These are phyloP conservation scores for Escovopsis weberi DNA, from an alignment of 2,329 filamentous ascomycete species.

Conservation along the genomic window DNA sequence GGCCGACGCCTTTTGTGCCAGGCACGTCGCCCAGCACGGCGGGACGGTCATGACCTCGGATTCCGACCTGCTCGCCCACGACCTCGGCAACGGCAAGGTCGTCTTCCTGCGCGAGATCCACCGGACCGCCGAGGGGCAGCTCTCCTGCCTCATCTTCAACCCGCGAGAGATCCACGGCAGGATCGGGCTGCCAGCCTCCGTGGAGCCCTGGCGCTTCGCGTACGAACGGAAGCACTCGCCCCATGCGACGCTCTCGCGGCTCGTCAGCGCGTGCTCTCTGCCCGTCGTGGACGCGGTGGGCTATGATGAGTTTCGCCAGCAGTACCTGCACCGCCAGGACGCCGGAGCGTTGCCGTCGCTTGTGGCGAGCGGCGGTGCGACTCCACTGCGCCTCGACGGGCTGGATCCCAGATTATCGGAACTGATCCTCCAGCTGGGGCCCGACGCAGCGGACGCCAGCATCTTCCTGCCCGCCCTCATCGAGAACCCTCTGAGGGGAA, in stretches of 20 bases:
- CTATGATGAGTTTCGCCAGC: conserved; percentile 17
- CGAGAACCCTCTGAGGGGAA: conserved; percentile 39
- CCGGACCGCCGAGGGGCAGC: conserved; percentile 10
- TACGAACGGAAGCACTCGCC: conserved; percentile 19
- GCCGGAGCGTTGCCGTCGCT: conserved; percentile 7
- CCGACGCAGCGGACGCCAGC: conserved; percentile 14
- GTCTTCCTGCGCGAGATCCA: conserved; percentile 55
- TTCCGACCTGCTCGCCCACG: conserved; percentile 68
- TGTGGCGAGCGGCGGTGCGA: background rate
- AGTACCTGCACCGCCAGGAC: conserved; percentile 16
- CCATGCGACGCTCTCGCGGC: conserved; percentile 15
- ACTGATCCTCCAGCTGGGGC: conserved; percentile 18
- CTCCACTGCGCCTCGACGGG: conserved; percentile 6
- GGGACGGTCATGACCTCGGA: conserved; percentile 64
- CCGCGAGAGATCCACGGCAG: conserved; percentile 24
- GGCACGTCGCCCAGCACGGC: conserved; percentile 37
- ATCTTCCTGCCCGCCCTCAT: conserved; percentile 53
- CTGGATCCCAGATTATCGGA: conserved; percentile 27
- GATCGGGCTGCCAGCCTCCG: conserved; percentile 23
- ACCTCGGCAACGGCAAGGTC: conserved; percentile 51
- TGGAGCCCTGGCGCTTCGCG: conserved; percentile 18
- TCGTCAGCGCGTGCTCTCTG: conserved; percentile 14
- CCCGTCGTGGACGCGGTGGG: conserved; percentile 8
- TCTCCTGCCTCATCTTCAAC: conserved; percentile 16
- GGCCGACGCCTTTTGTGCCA: conserved; percentile 69